Percentiles rank a stretch among this genome's conserved stretches.
phyloP scores from a whole-genome alignment of 2,329 filamentous ascomycete species.

The Neurospora sp. region DNA sequence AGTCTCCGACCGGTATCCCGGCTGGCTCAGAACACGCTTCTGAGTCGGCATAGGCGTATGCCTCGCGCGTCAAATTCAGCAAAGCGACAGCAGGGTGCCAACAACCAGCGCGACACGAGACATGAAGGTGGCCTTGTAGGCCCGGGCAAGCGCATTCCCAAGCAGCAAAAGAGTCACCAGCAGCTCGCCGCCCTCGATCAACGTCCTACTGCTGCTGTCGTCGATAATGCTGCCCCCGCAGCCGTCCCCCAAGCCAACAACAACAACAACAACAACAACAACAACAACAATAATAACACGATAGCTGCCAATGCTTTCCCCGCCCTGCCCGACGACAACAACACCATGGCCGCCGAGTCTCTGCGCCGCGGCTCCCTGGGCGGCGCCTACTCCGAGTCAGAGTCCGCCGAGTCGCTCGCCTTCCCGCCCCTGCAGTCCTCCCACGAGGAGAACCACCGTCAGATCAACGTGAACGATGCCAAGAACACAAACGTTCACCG shows the following conservation, averaged over 20 bases:
- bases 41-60: slow-evolving; percentile 42
- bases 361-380: slow-evolving; percentile 40
- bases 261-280: background rate
- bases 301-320: slow-evolving; percentile 26
- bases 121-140: slow-evolving; percentile 85
- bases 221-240: slow-evolving; percentile 20
- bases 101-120: slow-evolving; percentile 60
- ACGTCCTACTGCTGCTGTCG: slow-evolving; percentile 5
- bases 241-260: slow-evolving; percentile 17
- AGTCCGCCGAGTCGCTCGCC: slow-evolving; percentile 39
- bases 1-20: slow-evolving; percentile 10
- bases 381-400: slow-evolving; percentile 42
- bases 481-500: slow-evolving; percentile 60
- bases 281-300: background rate
- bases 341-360: slow-evolving; percentile 29
- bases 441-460: slow-evolving; percentile 41
- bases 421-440: slow-evolving; percentile 25
- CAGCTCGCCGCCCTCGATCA: slow-evolving; percentile 27
- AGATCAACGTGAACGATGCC: slow-evolving; percentile 61
- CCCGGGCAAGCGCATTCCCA: slow-evolving; percentile 53
- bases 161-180: slow-evolving; percentile 34
- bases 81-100: slow-evolving; percentile 53
- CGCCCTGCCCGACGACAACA: slow-evolving; percentile 29
- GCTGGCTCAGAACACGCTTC: slow-evolving; percentile 36
- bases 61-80: slow-evolving; percentile 49